A percentile compares a stretch with the other conserved stretches of the same genome.
These are phyloP conservation scores for Lablab purpureus DNA, from an alignment of 306 rosid species.

Conservation along the genomic window DNA sequence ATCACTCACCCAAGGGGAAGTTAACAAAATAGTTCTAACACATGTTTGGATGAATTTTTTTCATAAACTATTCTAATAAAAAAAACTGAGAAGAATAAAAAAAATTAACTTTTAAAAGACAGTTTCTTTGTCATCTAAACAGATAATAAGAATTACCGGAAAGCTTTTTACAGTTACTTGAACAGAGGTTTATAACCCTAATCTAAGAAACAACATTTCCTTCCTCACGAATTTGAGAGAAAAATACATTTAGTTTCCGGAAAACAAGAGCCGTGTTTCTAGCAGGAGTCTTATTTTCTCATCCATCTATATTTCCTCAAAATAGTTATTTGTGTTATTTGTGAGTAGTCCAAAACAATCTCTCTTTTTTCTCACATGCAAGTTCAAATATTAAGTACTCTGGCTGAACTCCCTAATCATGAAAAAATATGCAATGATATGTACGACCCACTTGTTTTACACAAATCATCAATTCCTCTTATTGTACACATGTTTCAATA, in stretches of 20 bases:
- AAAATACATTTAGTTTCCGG: neutral
- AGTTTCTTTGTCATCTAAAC: neutral
- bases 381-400: neutral
- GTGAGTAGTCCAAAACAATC: neutral
- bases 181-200: neutral
- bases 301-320: neutral
- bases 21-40: neutral
- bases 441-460: neutral
- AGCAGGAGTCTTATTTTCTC: neutral
- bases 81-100: too few relatives aligned
- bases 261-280: constrained; percentile 37
- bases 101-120: neutral
- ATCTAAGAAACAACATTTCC: neutral
- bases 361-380: neutral
- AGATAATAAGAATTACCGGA: neutral
- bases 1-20: neutral
- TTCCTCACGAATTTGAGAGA: neutral
- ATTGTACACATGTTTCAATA: neutral
- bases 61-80: too few relatives aligned
- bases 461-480: neutral
- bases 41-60: too few relatives aligned
- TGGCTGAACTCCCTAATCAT: neutral
- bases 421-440: neutral
- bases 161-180: neutral
- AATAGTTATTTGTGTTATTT: neutral